Percentiles rank a stretch among this genome's conserved stretches.
Conservation (phyloP, 2,329 filamentous ascomycete species). For the Fusarium sp. region DNA sequence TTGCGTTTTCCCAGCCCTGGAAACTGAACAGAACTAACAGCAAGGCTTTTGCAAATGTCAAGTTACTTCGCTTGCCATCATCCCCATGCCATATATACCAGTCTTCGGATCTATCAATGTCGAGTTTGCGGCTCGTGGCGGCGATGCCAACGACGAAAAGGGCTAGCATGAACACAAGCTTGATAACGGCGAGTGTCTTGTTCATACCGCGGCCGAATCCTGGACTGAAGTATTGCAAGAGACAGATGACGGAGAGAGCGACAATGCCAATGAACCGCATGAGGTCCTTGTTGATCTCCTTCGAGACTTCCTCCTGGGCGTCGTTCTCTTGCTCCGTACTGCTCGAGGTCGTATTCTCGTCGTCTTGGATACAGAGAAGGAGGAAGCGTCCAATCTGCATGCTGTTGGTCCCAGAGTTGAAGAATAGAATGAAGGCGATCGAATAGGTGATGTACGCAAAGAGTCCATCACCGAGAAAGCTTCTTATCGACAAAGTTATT, state of each 20-base stretch:
- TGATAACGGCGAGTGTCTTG: not conserved
- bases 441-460: constrained; percentile 2
- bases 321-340: not conserved
- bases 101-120: not conserved
- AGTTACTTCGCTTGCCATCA: not conserved
- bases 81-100: not conserved
- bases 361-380: not conserved
- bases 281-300: not conserved
- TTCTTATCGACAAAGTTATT: rapidly evolving
- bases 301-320: not conserved
- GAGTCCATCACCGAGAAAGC: not conserved
- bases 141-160: not conserved
- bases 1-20: constrained; percentile 15
- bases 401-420: constrained; percentile 13
- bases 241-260: not conserved
- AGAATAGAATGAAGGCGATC: not conserved
- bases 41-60: constrained; percentile 2
- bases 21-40: constrained; percentile 3
- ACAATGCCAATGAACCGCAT: constrained; percentile 1
- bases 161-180: not conserved
- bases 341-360: not conserved
- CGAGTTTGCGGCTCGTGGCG: not conserved
- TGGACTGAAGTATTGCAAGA: constrained; percentile 12
- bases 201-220: constrained; percentile 2
- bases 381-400: constrained; percentile 8